These are phyloP conservation scores for Coemansia sp. DNA, from an alignment of 371 early-diverging fungal species.

Conservation along the genomic window DNA sequence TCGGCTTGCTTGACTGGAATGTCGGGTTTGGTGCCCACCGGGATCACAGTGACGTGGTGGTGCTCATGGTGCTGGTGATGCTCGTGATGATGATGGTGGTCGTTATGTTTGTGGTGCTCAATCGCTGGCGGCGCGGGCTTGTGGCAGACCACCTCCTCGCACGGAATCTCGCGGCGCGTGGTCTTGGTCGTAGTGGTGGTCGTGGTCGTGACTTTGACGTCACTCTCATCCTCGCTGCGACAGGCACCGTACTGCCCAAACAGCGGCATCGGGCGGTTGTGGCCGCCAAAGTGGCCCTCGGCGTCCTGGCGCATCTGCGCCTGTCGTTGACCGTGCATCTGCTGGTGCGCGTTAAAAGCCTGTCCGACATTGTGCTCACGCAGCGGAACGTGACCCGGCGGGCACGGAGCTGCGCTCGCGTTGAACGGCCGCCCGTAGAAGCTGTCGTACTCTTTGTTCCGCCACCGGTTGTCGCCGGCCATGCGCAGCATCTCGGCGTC, in stretches of 20 bases:
- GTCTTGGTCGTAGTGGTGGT: constrained; percentile 44
- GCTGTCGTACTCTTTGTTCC: constrained; percentile 13
- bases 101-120: constrained; percentile 1
- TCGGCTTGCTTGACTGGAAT: constrained; percentile 21
- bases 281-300: constrained; percentile 21
- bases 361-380: constrained; percentile 29
- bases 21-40: constrained; percentile 30
- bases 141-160: constrained; percentile 15
- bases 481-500: constrained; percentile 42
- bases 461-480: constrained; percentile 40
- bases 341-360: constrained; percentile 26
- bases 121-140: constrained; percentile 14
- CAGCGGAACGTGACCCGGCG: constrained; percentile 30
- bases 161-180: constrained; percentile 12
- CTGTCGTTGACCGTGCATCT: constrained; percentile 32
- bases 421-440: constrained; percentile 32
- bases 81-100: constrained; percentile 14
- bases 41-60: constrained; percentile 20
- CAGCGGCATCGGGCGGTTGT: constrained; percentile 26
- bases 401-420: constrained; percentile 3
- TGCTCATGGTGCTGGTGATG: constrained; percentile 9
- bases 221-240: constrained; percentile 18
- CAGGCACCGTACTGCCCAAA: constrained; percentile 13
- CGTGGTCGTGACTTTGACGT: constrained; percentile 37
- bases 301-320: constrained; percentile 33